These are phyloP conservation scores for Colletotrichum euphorbiae DNA, from an alignment of 2,329 filamentous ascomycete genomes.

Conservation along the genomic window DNA sequence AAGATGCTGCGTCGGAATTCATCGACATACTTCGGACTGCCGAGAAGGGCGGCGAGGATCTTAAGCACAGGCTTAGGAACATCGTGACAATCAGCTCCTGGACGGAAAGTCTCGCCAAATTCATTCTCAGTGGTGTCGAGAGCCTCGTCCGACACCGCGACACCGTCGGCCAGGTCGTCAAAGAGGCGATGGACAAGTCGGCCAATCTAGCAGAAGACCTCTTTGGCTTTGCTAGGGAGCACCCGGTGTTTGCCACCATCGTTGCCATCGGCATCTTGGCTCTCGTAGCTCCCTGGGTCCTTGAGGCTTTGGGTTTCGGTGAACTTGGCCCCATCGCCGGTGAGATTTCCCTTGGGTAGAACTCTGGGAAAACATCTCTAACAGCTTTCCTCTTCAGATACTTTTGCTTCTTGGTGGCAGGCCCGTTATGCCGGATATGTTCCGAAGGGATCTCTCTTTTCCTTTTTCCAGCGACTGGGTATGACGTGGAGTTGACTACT, in stretches of 20 bases:
- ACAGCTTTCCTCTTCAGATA: background rate
- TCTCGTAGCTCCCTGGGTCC: slow-evolving; percentile 30
- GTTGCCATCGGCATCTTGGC: slow-evolving; percentile 36
- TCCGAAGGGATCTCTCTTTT: slow-evolving; percentile 25
- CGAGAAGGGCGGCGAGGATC: slow-evolving; percentile 17
- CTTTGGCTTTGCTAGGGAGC: slow-evolving; percentile 22
- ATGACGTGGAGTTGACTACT: slow-evolving; percentile 29
- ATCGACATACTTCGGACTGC: slow-evolving; percentile 22
- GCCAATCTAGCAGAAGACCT: background rate
- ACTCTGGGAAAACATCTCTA: background rate
- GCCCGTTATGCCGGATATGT: slow-evolving; percentile 27
- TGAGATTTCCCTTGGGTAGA: background rate
- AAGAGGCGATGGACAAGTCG: slow-evolving; percentile 29
- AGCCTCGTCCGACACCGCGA: slow-evolving; percentile 23
- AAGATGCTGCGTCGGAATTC: slow-evolving; percentile 25
- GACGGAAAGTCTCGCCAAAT: slow-evolving; percentile 33
- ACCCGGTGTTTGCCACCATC: slow-evolving; percentile 27
- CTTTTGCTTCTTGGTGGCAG: slow-evolving; percentile 32
- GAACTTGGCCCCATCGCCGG: slow-evolving; percentile 20
- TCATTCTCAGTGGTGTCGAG: slow-evolving; percentile 28
- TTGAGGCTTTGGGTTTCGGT: slow-evolving; percentile 36
- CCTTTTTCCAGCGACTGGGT: slow-evolving; percentile 21
- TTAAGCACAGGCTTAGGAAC: slow-evolving; percentile 17
- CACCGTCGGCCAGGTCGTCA: slow-evolving; percentile 24
- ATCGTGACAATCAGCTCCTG: slow-evolving; percentile 25